Conservation (phyloP, 345 rosid species). For the Litchi chinensis region DNA sequence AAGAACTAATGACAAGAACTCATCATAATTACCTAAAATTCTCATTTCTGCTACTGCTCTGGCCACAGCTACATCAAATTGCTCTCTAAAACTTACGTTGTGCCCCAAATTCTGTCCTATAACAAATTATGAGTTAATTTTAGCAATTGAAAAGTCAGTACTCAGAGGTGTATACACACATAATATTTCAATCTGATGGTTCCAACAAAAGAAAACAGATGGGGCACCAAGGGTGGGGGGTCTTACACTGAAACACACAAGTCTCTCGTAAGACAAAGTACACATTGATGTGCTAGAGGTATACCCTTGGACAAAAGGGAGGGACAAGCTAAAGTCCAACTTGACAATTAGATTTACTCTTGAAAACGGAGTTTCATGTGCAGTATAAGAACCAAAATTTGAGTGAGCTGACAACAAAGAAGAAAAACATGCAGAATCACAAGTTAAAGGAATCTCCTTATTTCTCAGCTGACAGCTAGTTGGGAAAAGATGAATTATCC, state of each 20-base stretch:
- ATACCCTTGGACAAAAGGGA: not conserved
- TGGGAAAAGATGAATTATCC: not conserved
- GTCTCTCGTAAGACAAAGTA: not conserved
- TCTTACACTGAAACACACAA: not conserved
- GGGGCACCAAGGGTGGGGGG: not conserved
- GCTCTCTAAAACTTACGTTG: constrained; percentile 60
- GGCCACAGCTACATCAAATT: constrained; percentile 88
- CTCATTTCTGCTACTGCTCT: constrained; percentile 99
- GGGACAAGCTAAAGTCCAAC: not conserved
- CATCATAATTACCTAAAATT: constrained; percentile 59
- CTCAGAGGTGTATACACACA: not conserved
- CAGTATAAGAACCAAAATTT: not conserved
- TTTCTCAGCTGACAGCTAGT: not conserved
- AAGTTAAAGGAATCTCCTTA: not conserved
- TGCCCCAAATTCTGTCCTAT: constrained; percentile 77
- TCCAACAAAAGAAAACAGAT: not conserved
- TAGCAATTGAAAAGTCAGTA: constrained; percentile 1
- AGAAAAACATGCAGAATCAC: not conserved
- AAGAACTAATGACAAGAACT: constrained; percentile 6
- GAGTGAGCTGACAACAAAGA: not conserved
- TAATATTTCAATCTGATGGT: not conserved
- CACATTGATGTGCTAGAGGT: not conserved
- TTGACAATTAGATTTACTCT: not conserved
- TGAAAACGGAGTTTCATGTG: not conserved
- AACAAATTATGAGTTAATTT: constrained; percentile 23